Percentiles rank a stretch among this genome's conserved stretches.
phyloP scores from a whole-genome alignment of 129 eudicot species.

The Pulicaria dysenterica region DNA sequence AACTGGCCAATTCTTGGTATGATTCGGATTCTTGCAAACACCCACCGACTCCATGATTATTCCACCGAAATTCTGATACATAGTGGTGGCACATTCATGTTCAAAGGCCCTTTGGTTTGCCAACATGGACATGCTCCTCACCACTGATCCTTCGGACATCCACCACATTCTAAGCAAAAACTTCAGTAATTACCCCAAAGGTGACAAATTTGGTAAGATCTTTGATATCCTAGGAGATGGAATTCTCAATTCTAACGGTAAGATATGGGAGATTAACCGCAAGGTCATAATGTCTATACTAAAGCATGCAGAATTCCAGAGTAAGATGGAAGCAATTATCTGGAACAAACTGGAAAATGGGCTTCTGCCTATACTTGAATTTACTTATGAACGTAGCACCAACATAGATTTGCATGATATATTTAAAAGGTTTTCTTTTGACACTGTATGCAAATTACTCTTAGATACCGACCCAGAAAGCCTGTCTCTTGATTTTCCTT shows the following conservation, averaged over 20 bases:
- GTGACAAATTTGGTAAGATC: slow-evolving; percentile 27
- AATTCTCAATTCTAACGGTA: slow-evolving; percentile 34
- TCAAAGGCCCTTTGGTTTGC: slow-evolving; percentile 28
- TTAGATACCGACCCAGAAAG: slow-evolving; percentile 40
- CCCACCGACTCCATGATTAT: slow-evolving; percentile 29
- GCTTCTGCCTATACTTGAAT: slow-evolving; percentile 27
- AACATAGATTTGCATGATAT: slow-evolving; percentile 53
- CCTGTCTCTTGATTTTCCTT: slow-evolving; percentile 34
- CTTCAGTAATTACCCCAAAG: slow-evolving; percentile 37
- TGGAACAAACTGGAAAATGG: slow-evolving; percentile 16
- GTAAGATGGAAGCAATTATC: slow-evolving; percentile 1
- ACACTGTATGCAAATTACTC: slow-evolving; percentile 32
- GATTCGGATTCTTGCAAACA: slow-evolving; percentile 19
- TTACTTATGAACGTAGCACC: neutral
- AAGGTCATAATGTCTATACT: slow-evolving; percentile 23
- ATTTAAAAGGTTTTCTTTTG: slow-evolving; percentile 52
- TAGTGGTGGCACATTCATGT: slow-evolving; percentile 13
- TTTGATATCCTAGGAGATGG: slow-evolving; percentile 49
- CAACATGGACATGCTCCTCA: slow-evolving; percentile 34
- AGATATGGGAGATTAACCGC: slow-evolving; percentile 40
- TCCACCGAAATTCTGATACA: slow-evolving; percentile 14
- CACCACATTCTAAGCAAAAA: slow-evolving; percentile 34
- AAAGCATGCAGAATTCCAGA: slow-evolving; percentile 4
- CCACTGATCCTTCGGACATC: slow-evolving; percentile 44
- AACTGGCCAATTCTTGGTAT: slow-evolving; percentile 37